Evolutionary conservation across 192 early-diverging fungal genomes (phyloP), one percentile per base, ranked within the genome.

Genomic region (Pilaira anomala): DNA sequence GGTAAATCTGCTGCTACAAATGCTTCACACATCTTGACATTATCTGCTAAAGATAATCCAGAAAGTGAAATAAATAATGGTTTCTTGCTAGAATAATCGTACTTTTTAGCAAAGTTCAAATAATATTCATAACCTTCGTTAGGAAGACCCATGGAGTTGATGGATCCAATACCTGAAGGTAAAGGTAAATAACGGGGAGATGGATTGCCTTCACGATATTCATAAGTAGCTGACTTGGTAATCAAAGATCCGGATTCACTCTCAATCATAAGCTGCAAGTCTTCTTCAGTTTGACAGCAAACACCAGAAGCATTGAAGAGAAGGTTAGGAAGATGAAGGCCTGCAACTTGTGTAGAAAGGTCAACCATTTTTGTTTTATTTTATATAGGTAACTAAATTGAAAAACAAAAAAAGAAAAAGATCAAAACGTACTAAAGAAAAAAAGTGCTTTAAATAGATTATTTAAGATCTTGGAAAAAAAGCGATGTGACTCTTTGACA

Each of bases 281-380:
- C 71, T 5, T 55, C 44, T 39, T 63, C 65, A 11, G 62, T 55
- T 39, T 63, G 58, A 16, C 71, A 73, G 25, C 66, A 67, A 12
- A 73, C 71, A 22, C 71, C 71, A 14, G 71, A 73, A 49, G 71
- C 71, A 60, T 73, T 73, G 48, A 73, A 66, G 18, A 73, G 55
- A 28, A 73, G 55, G 62, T 73, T 73, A 19, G 71, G 71, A 11
- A 73, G 39, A 21, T 41, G 16, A n/a, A 73, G 60, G 5, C 71
- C 71, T 30, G 71, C 71, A 63, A 73, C 60, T 29, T 30, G 44
- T 39, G 71, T 73, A n/a, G 71, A 73, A n/a, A 73, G 60, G 63
- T 73, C 65, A 48, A 25, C 71, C 71, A 73, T 73, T 13, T 19
- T 58, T 33, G 16, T 46, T 36, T 36, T 36, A 9, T 36, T 36